Conservation (phyloP, 2,329 filamentous ascomycete genomes). For the Fusarium falciforme region DNA sequence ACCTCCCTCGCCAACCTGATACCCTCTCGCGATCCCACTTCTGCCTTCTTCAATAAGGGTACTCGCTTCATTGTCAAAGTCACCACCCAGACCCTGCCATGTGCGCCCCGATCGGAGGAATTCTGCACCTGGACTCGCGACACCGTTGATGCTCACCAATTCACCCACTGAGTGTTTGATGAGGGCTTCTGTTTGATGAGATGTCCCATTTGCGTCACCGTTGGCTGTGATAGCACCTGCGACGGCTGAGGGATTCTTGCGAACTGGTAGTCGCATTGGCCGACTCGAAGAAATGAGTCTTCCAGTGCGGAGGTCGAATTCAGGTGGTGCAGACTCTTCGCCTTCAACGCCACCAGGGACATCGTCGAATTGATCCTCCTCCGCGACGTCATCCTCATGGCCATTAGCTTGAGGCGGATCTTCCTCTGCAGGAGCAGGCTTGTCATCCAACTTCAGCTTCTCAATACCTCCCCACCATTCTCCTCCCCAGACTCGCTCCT, state of each 20-base stretch:
- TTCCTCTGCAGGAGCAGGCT: slow-evolving; percentile 34
- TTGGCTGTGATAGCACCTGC: not conserved
- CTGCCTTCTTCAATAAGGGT: slow-evolving; percentile 85
- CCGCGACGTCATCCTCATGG: slow-evolving; percentile 15
- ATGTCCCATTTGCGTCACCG: not conserved
- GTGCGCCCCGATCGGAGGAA: slow-evolving; percentile 84
- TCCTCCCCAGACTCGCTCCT: slow-evolving; percentile 84
- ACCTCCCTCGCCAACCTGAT: slow-evolving; percentile 73
- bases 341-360: slow-evolving; percentile 63
- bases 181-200: slow-evolving; percentile 53
- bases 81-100: slow-evolving; percentile 92
- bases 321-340: slow-evolving; percentile 82
- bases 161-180: slow-evolving; percentile 72
- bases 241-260: slow-evolving; percentile 33
- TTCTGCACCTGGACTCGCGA: slow-evolving; percentile 91
- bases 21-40: slow-evolving; percentile 89
- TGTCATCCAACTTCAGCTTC: slow-evolving; percentile 63
- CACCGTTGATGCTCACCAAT: slow-evolving; percentile 83
- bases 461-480: slow-evolving; percentile 92
- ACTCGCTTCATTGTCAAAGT: slow-evolving; percentile 74
- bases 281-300: slow-evolving; percentile 82
- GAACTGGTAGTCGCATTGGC: slow-evolving; percentile 70
- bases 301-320: slow-evolving; percentile 92
- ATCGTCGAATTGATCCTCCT: slow-evolving; percentile 42
- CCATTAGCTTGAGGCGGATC: not conserved